Percentiles rank a stretch among this genome's conserved stretches.
phyloP scores from a whole-genome alignment of 768 basidiomycete species.

The Collybiopsis luxurians region DNA sequence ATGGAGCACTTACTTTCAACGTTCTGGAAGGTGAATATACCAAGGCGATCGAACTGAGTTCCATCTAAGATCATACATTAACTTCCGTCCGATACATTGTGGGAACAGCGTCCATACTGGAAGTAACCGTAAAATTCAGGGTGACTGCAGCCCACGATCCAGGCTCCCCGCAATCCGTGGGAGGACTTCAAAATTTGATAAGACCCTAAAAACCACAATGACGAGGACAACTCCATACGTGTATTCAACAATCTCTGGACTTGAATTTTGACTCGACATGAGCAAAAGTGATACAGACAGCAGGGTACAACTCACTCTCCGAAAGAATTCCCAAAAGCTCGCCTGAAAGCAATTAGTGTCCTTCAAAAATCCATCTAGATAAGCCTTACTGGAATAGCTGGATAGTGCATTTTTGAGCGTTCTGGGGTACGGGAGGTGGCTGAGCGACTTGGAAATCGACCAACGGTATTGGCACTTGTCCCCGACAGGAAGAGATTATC shows the following conservation, averaged over 20 bases:
- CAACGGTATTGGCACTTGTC: constrained; percentile 32
- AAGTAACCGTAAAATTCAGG: constrained; percentile 75
- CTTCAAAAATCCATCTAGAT: constrained; percentile 4
- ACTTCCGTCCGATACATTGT: no score
- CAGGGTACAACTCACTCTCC: constrained; percentile 61
- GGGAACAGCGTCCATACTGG: constrained; percentile 27
- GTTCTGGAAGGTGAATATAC: constrained; percentile 72
- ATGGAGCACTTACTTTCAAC: constrained; percentile 57
- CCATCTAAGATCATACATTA: constrained; percentile 35
- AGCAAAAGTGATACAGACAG: no score
- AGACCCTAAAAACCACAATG: no score
- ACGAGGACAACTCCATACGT: neutral
- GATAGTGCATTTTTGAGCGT: constrained; percentile 62
- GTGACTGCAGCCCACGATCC: constrained; percentile 77
- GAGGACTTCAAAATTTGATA: constrained; percentile 46
- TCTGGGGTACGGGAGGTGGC: constrained; percentile 62
- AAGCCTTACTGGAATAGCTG: constrained; percentile 57
- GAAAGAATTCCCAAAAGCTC: constrained; percentile 71
- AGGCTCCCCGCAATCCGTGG: constrained; percentile 63
- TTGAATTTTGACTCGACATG: neutral
- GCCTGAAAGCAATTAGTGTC: constrained; percentile 33
- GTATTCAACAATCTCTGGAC: constrained; percentile 6
- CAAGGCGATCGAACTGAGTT: constrained; percentile 72
- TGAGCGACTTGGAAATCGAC: constrained; percentile 70
- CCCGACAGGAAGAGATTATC: neutral